A percentile compares a stretch with the other conserved stretches of the same genome.
Conservation (phyloP, 805 yeast species). For the Yamadazyma takamatsuzukensis region DNA sequence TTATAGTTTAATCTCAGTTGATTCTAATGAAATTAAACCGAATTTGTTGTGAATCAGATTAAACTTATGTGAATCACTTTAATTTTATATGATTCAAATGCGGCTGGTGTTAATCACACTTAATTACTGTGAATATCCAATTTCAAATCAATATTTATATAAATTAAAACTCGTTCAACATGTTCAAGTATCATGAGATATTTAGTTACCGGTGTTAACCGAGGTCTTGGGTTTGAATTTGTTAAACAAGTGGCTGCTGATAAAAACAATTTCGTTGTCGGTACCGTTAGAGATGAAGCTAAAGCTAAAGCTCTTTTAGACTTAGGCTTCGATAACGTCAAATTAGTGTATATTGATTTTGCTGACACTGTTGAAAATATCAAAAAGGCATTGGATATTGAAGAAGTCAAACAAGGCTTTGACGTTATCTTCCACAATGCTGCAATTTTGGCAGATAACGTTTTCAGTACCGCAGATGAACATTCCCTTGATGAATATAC, state of each 20-base stretch:
- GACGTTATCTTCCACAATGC: conserved; percentile 34
- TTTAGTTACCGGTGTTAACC: conserved; percentile 33
- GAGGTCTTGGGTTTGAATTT: conserved; percentile 36
- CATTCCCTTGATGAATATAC: conserved; percentile 1
- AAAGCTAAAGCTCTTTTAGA: conserved; percentile 16
- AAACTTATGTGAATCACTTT: no score
- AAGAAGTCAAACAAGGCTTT: conserved; percentile 18
- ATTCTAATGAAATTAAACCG: no score
- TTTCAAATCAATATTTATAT: no score
- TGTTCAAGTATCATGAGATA: no score
- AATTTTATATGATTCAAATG: no score
- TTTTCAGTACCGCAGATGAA: background rate
- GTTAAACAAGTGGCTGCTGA: conserved; percentile 17
- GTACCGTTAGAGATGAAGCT: conserved; percentile 34
- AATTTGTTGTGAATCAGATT: no score
- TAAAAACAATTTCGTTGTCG: conserved; percentile 30
- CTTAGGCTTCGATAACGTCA: conserved; percentile 11
- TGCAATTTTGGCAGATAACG: conserved; percentile 11
- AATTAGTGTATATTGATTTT: conserved; percentile 15
- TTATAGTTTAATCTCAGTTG: no score
- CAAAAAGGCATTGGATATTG: conserved; percentile 9
- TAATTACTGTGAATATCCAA: no score
- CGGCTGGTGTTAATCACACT: no score
- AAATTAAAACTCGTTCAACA: no score
- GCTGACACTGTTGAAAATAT: conserved; percentile 2